Percentiles rank a stretch among this genome's conserved stretches.
phyloP scores from a whole-genome alignment of 257 asterid genomes.

The Nicotiana attenuata region DNA sequence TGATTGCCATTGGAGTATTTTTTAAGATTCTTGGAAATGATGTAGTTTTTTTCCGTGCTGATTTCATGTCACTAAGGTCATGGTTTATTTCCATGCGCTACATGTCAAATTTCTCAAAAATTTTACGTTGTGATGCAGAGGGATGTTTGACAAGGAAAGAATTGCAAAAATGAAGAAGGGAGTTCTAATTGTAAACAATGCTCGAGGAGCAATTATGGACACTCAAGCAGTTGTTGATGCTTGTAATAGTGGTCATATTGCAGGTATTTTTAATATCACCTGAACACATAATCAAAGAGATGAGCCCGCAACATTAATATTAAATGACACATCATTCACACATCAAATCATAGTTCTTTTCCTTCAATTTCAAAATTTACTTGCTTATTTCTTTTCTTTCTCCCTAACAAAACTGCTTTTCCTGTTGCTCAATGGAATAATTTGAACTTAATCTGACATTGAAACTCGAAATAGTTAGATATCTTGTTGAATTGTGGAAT shows the following conservation, averaged over 20 bases:
- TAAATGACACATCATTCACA: background rate
- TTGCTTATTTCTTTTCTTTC: background rate
- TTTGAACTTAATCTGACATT: background rate
- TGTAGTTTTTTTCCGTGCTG: background rate
- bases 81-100: background rate
- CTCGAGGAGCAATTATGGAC: conserved; percentile 99
- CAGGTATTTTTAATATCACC: conserved; percentile 41
- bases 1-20: background rate
- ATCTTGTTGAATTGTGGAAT: background rate
- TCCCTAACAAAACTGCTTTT: background rate
- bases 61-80: background rate
- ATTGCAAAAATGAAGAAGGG: conserved; percentile 92
- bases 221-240: conserved; percentile 97
- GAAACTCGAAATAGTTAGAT: background rate
- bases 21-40: background rate
- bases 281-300: background rate
- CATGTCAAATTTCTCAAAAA: background rate
- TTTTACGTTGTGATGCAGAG: conserved; percentile 33
- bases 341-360: background rate
- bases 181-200: conserved; percentile 86
- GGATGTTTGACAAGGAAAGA: conserved; percentile 79
- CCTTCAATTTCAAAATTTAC: background rate
- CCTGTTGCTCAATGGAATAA: background rate
- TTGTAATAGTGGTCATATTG: conserved; percentile 90
- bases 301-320: background rate